These are phyloP conservation scores for Acanthamoeba pearcei DNA, from an alignment of 208 protist species.

Conservation along the genomic window DNA sequence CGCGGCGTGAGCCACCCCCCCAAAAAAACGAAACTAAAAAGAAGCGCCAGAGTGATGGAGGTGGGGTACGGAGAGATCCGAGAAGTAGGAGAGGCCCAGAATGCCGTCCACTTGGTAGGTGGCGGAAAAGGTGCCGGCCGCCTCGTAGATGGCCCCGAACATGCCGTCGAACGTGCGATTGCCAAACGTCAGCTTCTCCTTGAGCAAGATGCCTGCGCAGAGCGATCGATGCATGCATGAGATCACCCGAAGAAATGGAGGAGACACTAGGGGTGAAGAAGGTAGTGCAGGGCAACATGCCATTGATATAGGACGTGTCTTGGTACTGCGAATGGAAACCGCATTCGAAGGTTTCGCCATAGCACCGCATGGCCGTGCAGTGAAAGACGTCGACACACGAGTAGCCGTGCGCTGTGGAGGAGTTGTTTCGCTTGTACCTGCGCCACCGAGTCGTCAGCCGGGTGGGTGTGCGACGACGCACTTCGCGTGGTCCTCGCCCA, in stretches of 20 bases:
- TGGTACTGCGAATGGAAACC: constrained; percentile 55
- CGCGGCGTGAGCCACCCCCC: background rate
- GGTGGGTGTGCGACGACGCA: too few relatives aligned
- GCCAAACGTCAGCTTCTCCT: constrained; percentile 32
- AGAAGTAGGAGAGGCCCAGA: constrained; percentile 60
- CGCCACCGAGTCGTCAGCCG: background rate
- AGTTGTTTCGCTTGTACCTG: constrained; percentile 31
- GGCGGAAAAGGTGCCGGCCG: constrained; percentile 19
- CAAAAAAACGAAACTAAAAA: background rate
- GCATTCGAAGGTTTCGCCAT: constrained; percentile 4
- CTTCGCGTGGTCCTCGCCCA: too few relatives aligned
- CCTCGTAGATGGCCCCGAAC: constrained; percentile 62
- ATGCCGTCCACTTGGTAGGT: constrained; percentile 45
- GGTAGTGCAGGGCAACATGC: background rate
- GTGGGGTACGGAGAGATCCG: background rate
- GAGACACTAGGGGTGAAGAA: background rate
- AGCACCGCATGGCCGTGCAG: constrained; percentile 48
- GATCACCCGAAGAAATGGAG: background rate
- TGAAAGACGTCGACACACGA: constrained; percentile 33
- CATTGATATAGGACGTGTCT: constrained; percentile 65
- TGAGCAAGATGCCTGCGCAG: background rate
- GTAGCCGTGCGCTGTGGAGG: background rate
- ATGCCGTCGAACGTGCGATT: constrained; percentile 7
- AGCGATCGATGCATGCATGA: background rate
- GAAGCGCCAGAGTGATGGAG: background rate